A percentile compares a stretch with the other conserved stretches of the same genome.
Conservation (phyloP, 2,329 filamentous ascomycete species). For the Colletotrichum chrysophilum region DNA sequence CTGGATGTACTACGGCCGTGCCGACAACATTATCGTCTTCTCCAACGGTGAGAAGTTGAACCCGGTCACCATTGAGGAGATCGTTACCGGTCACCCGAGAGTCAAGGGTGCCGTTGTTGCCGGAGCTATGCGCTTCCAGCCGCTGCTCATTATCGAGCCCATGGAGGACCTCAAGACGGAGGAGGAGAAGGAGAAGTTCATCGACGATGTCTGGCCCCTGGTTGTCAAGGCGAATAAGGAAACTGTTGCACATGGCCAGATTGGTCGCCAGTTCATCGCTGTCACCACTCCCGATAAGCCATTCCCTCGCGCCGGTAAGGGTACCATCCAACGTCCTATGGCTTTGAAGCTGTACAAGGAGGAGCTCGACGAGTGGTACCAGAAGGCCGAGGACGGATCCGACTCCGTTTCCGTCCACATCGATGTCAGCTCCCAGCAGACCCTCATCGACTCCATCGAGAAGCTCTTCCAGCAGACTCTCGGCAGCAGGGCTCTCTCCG, state of each 20-base stretch:
- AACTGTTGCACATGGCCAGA: conserved; percentile 46
- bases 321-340: conserved; percentile 45
- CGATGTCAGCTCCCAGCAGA: conserved; percentile 31
- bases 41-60: conserved; percentile 58
- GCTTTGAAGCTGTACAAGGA: conserved; percentile 46
- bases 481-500: conserved; percentile 18
- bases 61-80: conserved; percentile 46
- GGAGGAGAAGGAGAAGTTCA: conserved; percentile 28
- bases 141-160: conserved; percentile 51
- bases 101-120: conserved; percentile 50
- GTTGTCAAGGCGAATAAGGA: conserved; percentile 47
- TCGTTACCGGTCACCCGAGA: conserved; percentile 40
- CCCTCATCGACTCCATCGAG: conserved; percentile 28
- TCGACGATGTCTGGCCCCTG: conserved; percentile 50
- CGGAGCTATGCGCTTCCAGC: conserved; percentile 49
- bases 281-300: conserved; percentile 45
- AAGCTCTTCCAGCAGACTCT: conserved; percentile 24
- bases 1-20: conserved; percentile 38
- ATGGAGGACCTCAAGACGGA: conserved; percentile 35
- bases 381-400: conserved; percentile 36
- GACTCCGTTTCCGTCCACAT: conserved; percentile 48
- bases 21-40: conserved; percentile 50
- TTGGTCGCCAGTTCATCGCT: conserved; percentile 42
- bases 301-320: conserved; percentile 50
- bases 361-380: conserved; percentile 48